Base-by-base conservation (phyloP, 2,329 filamentous ascomycete species). In the Lecanicillium sp. region DNA sequence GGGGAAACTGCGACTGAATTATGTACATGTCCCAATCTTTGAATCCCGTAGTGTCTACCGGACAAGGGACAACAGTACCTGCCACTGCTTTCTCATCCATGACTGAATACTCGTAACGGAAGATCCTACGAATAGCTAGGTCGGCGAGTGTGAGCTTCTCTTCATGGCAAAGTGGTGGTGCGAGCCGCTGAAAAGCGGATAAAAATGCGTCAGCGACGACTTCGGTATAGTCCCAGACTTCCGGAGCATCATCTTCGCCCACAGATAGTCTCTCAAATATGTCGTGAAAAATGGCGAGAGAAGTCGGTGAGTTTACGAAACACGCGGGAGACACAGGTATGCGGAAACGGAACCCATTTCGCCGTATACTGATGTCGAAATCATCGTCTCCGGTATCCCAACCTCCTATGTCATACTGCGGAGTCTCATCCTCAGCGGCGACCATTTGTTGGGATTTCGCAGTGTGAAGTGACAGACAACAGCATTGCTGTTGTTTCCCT, bases 121-220 rank as follows among this genome's bases (percentile, higher is more conserved):
- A 43, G 15, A 33, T 29, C n/a, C 33, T 37, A 15, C 32, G 39
- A 15, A 30, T 12, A 4, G 33, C 18, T 4, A 44, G 36, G 14
- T 42, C 19, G 29, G 42, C 42, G 6, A 44, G 36, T 11, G 39
- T 44, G n/a, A 44, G 28, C n/a, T 39, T 44, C n/a, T 38, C 41
- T 14, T 33, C 19, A 22, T 41, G 37, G 11, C 29, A 10, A 15
- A 25, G 14, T 7, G 35, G 22, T 14, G 44, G 40, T 13, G 44
- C 40, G 20, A 43, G 40, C 20, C 28, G 17, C 17, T 33, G 27
- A 15, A 45, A 39, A 11, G 36, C 27, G 9, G 32, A 32, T 17
- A 41, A 8, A 15, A 45, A 45, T 27, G 20, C 17, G 30, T 27
- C 29, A 19, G 36, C 44, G n/a, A 45, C 34, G n/a, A n/a, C 15